Evolutionary conservation across 2,329 filamentous ascomycete genomes (phyloP).

Genomic region (Cercospora citrullina): DNA sequence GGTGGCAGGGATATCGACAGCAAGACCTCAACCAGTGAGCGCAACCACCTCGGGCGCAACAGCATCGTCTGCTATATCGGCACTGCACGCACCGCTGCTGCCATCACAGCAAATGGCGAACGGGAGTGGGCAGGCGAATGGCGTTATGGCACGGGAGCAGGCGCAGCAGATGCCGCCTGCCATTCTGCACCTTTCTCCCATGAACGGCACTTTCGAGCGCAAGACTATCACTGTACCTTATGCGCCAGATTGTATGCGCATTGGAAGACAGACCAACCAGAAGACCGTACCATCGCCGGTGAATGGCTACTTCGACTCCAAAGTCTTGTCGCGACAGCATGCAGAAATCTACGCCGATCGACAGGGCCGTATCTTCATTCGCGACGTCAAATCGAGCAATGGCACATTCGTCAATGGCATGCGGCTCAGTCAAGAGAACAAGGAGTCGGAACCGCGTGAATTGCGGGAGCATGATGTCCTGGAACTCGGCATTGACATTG

Average conservation of each 20-base stretch:
- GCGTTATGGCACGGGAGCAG: constrained; percentile 46
- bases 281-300: constrained; percentile 87
- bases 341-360: constrained; percentile 92
- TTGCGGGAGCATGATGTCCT: constrained; percentile 87
- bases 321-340: constrained; percentile 93
- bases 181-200: constrained; percentile 79
- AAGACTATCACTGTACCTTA: constrained; percentile 95
- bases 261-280: constrained; percentile 94
- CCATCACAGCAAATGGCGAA: constrained; percentile 70
- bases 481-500: constrained; percentile 96
- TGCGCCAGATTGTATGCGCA: constrained; percentile 88
- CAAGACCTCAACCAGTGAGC: constrained; percentile 62
- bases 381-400: constrained; percentile 97
- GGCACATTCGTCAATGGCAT: constrained; percentile 96
- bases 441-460: constrained; percentile 94
- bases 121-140: constrained; percentile 60
- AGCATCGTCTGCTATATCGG: constrained; percentile 62
- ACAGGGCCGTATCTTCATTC: constrained; percentile 78
- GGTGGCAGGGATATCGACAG: constrained; percentile 61
- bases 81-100: constrained; percentile 63
- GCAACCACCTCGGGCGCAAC: constrained; percentile 59
- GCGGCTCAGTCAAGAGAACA: constrained; percentile 86
- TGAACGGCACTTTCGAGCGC: constrained; percentile 95
- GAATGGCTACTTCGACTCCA: constrained; percentile 97
- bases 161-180: constrained; percentile 62